Percentiles rank a stretch among this genome's conserved stretches.
phyloP scores from a whole-genome alignment of 2,329 filamentous ascomycete species.

The Gaeumannomyces tritici region DNA sequence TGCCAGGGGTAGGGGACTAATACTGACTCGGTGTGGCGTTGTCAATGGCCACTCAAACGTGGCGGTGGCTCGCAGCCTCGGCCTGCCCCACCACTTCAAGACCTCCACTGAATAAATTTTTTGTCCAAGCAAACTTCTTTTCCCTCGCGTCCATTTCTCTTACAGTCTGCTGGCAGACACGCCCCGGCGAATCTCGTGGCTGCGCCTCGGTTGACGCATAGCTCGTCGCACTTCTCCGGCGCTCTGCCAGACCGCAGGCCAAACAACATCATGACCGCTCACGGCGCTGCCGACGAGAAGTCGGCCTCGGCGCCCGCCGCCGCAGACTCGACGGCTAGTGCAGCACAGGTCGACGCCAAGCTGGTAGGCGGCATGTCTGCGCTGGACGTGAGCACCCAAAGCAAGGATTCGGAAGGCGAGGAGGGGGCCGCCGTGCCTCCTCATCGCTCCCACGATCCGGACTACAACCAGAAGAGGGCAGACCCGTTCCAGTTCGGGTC shows the following conservation, averaged over 20 bases:
- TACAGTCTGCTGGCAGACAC: neutral
- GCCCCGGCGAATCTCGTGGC: neutral
- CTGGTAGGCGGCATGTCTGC: conserved; percentile 7
- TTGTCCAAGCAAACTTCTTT: neutral
- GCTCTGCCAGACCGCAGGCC: neutral
- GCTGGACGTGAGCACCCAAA: conserved; percentile 6
- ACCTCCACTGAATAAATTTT: neutral
- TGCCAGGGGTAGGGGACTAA: neutral
- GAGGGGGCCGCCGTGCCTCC: conserved; percentile 28
- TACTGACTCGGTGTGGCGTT: neutral
- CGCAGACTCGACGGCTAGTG: neutral
- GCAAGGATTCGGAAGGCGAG: neutral
- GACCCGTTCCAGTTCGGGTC: conserved; percentile 96
- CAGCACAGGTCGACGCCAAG: conserved; percentile 5
- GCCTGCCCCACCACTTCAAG: neutral
- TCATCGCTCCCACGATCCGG: conserved; percentile 62
- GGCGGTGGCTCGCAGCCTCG: neutral
- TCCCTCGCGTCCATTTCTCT: conserved; percentile 2
- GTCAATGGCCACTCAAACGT: neutral
- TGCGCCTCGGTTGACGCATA: neutral
- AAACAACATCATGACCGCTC: conserved; percentile 6
- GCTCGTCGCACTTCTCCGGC: neutral
- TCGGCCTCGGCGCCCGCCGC: neutral
- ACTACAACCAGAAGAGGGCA: conserved; percentile 70
- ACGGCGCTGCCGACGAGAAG: neutral